Evolutionary conservation across 805 yeast genomes (phyloP), one percentile per base, ranked within the genome.

Genomic region (Myxozyma melibiosi): DNA sequence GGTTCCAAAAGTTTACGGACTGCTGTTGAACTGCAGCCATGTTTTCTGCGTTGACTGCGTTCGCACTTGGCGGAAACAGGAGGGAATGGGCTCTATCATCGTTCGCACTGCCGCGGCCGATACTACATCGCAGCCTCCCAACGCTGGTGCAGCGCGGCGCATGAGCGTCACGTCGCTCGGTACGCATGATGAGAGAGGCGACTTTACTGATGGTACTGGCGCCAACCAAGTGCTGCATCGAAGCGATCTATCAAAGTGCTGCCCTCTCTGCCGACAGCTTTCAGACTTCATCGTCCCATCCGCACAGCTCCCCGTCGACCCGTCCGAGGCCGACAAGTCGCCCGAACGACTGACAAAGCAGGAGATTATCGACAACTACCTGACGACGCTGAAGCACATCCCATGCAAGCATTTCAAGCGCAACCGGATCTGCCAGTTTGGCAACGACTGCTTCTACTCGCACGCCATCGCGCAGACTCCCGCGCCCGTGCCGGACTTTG

Each of bases 221-320:
- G 16, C 39, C 7, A 25, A 30, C 35, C 47, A 6, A 22, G 50
- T 14, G 6, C 40, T 3, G 27, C 24, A n/a, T 3, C n/a, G 22
- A 16, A 41, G 51, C n/a, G 41, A 43, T 11, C 40, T 55, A 11
- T 42, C 53, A 14, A 47, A 51, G 22, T 50, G 61, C 22, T 58
- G 62, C 31, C 62, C 62, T 28, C 53, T 58, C 16, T 58, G 62
- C 42, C 16, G 62, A n/a, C 22, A 20, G 14, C n/a, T 50, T 11
- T 58, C 62, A 27, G 57, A 58, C 42, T 58, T 37, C 27, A 53
- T 58, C 4, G 51, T 58, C 20, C 62, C 62, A 1, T 55, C 61
- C 2, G 38, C 61, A 13, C 37, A 43, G 3, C 24, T 56, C 4
- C 62, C 62, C 1, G 44, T 31, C 5, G 5, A 8, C 6, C 4